These are phyloP conservation scores for Oryza punctata DNA, from an alignment of 176 grass and related monocot species.

Conservation along the genomic window DNA sequence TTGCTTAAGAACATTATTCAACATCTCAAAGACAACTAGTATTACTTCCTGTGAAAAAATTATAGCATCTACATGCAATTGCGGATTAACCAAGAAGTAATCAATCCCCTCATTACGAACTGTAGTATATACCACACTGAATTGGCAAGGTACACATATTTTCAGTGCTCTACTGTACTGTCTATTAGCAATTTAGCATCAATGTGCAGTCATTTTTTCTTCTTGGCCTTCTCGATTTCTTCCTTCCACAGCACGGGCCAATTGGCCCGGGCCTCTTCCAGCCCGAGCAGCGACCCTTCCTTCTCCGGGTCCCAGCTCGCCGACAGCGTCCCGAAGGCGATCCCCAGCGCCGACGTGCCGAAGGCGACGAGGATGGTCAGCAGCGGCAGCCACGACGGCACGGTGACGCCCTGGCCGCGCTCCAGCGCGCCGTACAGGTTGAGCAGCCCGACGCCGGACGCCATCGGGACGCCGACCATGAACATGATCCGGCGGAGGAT, in stretches of 20 bases:
- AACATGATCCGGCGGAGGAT: conserved; percentile 70
- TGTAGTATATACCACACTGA: background rate
- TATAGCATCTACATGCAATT: background rate
- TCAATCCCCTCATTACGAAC: background rate
- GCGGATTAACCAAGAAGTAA: background rate
- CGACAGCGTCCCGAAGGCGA: conserved; percentile 83
- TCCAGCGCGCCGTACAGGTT: conserved; percentile 55
- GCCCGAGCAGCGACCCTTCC: conserved; percentile 76
- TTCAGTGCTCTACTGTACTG: background rate
- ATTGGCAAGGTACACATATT: background rate
- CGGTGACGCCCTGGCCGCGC: conserved; percentile 26
- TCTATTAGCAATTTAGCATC: background rate
- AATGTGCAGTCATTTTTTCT: conserved; percentile 11
- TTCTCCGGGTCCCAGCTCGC: conserved; percentile 78
- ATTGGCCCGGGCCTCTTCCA: conserved; percentile 69
- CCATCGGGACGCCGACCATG: conserved; percentile 69
- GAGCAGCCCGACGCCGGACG: conserved; percentile 52
- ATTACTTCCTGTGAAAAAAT: background rate
- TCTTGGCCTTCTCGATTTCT: conserved; percentile 47
- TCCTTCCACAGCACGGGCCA: conserved; percentile 92
- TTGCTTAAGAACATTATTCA: background rate
- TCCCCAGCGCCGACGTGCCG: conserved; percentile 77
- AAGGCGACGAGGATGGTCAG: conserved; percentile 70
- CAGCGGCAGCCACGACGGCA: conserved; percentile 63
- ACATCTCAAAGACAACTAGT: background rate